Evolutionary conservation across 2,329 filamentous ascomycete species (phyloP).

Genomic region (Esteya vermicola): DNA sequence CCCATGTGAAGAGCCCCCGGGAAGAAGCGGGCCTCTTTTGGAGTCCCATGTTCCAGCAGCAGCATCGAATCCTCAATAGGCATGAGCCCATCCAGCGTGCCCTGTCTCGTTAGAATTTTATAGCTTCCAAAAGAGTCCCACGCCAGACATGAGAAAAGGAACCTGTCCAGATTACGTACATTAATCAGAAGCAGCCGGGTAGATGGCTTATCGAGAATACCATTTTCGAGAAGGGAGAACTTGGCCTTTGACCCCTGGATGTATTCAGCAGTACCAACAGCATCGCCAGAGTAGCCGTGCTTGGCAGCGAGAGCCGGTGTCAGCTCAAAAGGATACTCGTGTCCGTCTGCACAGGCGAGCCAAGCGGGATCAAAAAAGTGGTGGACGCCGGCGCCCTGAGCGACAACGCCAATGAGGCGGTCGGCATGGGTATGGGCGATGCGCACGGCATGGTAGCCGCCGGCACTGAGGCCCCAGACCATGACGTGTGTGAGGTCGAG

Average conservation of each 20-base stretch:
- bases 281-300: constrained; percentile 42
- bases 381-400: constrained; percentile 50
- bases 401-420: constrained; percentile 38
- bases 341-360: constrained; percentile 46
- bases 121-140: too few species aligned
- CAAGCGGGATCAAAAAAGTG: constrained; percentile 45
- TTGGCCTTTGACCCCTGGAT: constrained; percentile 34
- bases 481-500: constrained; percentile 44
- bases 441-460: constrained; percentile 54
- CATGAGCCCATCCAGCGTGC: constrained; percentile 49
- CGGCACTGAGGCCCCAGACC: constrained; percentile 50
- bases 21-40: constrained; percentile 54
- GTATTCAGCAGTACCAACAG: constrained; percentile 27
- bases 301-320: constrained; percentile 44
- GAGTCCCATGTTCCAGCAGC: constrained; percentile 47
- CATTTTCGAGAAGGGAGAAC: constrained; percentile 47
- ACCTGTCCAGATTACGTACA: constrained; percentile 20
- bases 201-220: constrained; percentile 39
- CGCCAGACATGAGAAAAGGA: not conserved
- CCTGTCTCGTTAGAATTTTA: constrained; percentile 21
- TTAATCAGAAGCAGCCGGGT: constrained; percentile 47
- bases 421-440: constrained; percentile 52
- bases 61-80: constrained; percentile 55
- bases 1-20: constrained; percentile 50
- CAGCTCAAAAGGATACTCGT: constrained; percentile 51